A percentile compares a stretch with the other conserved stretches of the same genome.
Conservation (phyloP, 148 eudicot genomes). For the Camellia sinensis region DNA sequence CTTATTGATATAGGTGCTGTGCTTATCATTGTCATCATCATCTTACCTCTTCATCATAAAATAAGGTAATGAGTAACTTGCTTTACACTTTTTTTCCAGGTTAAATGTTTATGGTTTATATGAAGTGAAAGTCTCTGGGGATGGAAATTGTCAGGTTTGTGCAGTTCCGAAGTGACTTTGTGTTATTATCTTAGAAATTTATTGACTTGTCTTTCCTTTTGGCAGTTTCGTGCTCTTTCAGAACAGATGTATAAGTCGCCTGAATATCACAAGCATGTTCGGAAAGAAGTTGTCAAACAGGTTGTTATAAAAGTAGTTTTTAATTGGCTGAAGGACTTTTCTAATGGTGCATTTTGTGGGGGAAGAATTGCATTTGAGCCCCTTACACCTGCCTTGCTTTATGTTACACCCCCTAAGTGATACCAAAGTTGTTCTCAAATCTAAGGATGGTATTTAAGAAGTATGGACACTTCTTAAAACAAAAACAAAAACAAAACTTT, state of each 20-base stretch:
- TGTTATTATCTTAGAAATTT: conserved; percentile 6
- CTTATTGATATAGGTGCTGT: neutral
- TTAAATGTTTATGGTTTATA: conserved; percentile 65
- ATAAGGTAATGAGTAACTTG: neutral
- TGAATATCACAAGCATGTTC: conserved; percentile 80
- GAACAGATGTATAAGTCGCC: conserved; percentile 79
- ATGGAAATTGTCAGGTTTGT: conserved; percentile 96
- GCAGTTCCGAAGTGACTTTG: conserved; percentile 12
- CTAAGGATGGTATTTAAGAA: neutral
- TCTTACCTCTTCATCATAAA: neutral
- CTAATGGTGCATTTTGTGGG: neutral
- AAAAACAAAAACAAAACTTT: no score
- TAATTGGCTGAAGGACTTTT: conserved; percentile 12
- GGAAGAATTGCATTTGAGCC: conserved; percentile 4
- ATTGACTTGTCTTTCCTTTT: conserved; percentile 15
- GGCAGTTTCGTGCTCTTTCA: conserved; percentile 94
- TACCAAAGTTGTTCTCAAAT: neutral
- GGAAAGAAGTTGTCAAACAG: conserved; percentile 83
- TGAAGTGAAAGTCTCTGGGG: conserved; percentile 86
- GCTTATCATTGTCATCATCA: neutral
- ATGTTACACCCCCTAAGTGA: neutral
- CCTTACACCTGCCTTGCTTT: neutral
- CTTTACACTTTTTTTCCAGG: conserved; percentile 37
- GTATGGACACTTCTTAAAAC: no score
- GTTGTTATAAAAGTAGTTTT: conserved; percentile 33